Conservation (phyloP, 176 grass and related monocot genomes). For the Rhynchospora breviuscula region DNA sequence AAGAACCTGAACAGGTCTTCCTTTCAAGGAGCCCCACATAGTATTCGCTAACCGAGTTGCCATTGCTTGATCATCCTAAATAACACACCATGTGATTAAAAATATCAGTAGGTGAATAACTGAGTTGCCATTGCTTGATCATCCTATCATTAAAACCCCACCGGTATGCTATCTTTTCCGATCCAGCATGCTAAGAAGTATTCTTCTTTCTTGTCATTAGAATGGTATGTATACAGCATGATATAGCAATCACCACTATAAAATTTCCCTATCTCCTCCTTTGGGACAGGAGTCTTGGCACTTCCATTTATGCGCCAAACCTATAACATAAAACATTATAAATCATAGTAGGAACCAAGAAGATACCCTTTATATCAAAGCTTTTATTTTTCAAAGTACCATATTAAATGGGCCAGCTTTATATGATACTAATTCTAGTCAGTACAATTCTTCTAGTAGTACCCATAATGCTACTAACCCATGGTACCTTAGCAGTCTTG, state of each 20-base stretch:
- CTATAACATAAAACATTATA: conserved; percentile 33
- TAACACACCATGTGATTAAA: background rate
- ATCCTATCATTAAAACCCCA: conserved; percentile 21
- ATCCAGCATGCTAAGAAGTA: conserved; percentile 77
- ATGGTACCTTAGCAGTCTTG: background rate
- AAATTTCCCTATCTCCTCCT: conserved; percentile 87
- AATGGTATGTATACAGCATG: conserved; percentile 84
- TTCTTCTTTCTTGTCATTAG: conserved; percentile 90
- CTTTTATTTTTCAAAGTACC: background rate
- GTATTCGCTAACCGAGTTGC: conserved; percentile 54
- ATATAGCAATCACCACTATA: conserved; percentile 89
- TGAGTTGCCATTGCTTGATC: too few relatives aligned
- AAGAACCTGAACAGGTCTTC: conserved; percentile 75
- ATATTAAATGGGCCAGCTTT: background rate
- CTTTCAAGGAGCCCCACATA: conserved; percentile 88
- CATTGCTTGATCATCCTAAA: conserved; percentile 66
- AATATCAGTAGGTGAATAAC: conserved; percentile 7
- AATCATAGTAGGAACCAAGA: background rate
- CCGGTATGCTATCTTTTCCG: conserved; percentile 73
- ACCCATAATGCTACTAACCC: background rate
- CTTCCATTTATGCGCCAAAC: conserved; percentile 80
- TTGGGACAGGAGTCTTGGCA: conserved; percentile 62
- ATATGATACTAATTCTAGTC: background rate
- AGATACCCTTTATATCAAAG: conserved; percentile 5
- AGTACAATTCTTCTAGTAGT: background rate